phyloP scores from a whole-genome alignment of 805 yeast genomes.

The Myxozyma udenii region DNA sequence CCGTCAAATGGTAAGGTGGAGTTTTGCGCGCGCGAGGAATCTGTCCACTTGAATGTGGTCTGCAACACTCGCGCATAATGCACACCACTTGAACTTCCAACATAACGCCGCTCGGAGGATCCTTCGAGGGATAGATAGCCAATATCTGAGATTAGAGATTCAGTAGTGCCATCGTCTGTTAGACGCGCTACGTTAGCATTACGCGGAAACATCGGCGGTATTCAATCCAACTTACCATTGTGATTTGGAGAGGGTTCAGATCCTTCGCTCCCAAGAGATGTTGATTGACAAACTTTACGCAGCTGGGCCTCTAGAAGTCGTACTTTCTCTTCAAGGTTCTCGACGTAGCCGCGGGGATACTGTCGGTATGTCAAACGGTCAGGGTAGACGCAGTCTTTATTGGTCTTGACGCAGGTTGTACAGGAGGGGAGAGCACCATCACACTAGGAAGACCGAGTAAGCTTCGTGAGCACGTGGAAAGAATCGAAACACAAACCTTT shows the following conservation, averaged over 20 bases:
- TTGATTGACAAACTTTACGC: slow-evolving; percentile 59
- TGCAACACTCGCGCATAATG: slow-evolving; percentile 16
- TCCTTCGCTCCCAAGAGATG: too few relatives aligned
- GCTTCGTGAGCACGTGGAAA: background rate
- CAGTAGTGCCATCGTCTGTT: slow-evolving; percentile 10
- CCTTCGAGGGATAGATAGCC: slow-evolving; percentile 17
- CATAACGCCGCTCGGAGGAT: slow-evolving; percentile 14
- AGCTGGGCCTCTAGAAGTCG: slow-evolving; percentile 79
- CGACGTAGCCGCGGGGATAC: slow-evolving; percentile 22
- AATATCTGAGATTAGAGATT: slow-evolving; percentile 12
- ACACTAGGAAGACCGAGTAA: slow-evolving; percentile 3
- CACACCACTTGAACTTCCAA: slow-evolving; percentile 20
- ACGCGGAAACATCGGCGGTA: slow-evolving; percentile 42
- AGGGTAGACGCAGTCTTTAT: slow-evolving; percentile 10
- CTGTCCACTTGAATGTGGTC: slow-evolving; percentile 13
- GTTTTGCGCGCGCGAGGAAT: slow-evolving; percentile 10
- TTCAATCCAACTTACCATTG: too few relatives aligned
- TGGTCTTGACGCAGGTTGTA: slow-evolving; percentile 16
- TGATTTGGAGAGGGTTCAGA: too few relatives aligned
- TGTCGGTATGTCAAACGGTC: slow-evolving; percentile 17
- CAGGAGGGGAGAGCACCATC: slow-evolving; percentile 18
- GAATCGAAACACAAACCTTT: slow-evolving; percentile 1
- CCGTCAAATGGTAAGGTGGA: slow-evolving; percentile 7
- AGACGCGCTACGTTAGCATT: background rate
- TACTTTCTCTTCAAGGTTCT: slow-evolving; percentile 52